Base-by-base conservation (phyloP, 768 basidiomycete species). In the Porphyrellus cyaneotinctus region DNA sequence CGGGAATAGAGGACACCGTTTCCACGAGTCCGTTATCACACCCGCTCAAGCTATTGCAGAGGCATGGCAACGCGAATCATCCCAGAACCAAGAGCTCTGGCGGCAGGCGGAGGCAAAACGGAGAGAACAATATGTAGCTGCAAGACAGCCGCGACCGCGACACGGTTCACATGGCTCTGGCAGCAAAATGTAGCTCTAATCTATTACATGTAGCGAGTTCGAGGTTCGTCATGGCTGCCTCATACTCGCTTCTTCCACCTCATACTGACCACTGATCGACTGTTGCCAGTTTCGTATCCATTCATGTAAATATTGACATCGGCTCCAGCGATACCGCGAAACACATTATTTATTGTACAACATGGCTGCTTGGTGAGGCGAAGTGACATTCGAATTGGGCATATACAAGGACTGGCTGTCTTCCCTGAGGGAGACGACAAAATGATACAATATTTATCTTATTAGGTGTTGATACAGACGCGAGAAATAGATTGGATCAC, bases 11-110 rank as follows among this genome's bases (percentile, higher is more conserved):
- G 64, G 47, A 52, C 65, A 64, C 18, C 56, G 57, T 36, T 65
- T 54, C 50, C 65, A 53, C 48, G 67, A 69, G 38, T 53, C 63
- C 45, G 57, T 47, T 12, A 57, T 76, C 60, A 75, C 82, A 12
- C 81, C 82, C 33, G 79, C 81, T 5, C 80, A 83, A 56, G 77
- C 80, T 26, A 87, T 89, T 64, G 83, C 82, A 32, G 79, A 83
- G 37, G 82, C 82, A 49, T 88, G 87, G 87, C 79, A 76, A 63
- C 70, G 73, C 43, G 82, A 85, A 68, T 78, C 81, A n/a, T 53
- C 65, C 14, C 80, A 85, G 67, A 80, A 70, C 57, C 78, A 84
- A 64, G 77, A 79, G 48, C 73, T 69, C 56, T 88, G 86, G 87
- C 71, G 75, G 51, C 76, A 80, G 47, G 78, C 76, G 51, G 78